phyloP scores from a whole-genome alignment of 805 yeast species.

The Dipodascus geniculatus region DNA sequence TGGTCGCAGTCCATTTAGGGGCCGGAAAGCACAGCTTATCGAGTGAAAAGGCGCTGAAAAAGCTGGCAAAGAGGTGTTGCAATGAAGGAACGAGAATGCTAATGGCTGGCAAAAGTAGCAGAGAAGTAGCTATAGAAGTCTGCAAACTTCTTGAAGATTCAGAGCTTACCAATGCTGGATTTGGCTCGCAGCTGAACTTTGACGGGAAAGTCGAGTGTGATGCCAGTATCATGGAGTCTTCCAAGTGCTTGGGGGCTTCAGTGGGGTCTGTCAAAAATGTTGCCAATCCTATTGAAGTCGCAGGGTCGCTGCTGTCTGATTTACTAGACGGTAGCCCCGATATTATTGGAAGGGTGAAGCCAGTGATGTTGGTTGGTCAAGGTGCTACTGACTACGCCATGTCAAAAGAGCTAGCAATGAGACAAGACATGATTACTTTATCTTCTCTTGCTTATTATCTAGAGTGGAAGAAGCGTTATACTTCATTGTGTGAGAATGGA shows the following conservation, averaged over 20 bases:
- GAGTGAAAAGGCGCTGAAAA: conserved; percentile 7
- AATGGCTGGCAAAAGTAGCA: conserved; percentile 8
- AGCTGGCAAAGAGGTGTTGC: conserved; percentile 13
- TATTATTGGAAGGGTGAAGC: conserved; percentile 19
- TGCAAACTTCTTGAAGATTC: conserved; percentile 26
- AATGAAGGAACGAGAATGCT: conserved; percentile 15
- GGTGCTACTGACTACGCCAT: conserved; percentile 25
- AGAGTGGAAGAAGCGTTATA: background rate
- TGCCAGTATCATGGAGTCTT: conserved; percentile 25
- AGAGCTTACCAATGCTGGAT: conserved; percentile 29
- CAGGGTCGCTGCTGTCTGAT: conserved; percentile 14
- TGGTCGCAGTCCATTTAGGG: conserved; percentile 23
- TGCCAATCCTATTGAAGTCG: conserved; percentile 22
- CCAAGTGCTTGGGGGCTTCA: conserved; percentile 16
- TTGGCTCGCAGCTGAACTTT: conserved; percentile 27
- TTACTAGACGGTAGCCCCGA: conserved; percentile 14
- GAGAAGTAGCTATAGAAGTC: conserved; percentile 16
- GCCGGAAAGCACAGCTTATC: conserved; percentile 22
- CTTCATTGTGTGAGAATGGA: background rate
- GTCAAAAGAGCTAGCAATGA: conserved; percentile 6
- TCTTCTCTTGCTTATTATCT: background rate
- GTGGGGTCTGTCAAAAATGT: conserved; percentile 24
- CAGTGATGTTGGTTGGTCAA: conserved; percentile 23
- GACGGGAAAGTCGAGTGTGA: conserved; percentile 29
- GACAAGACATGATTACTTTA: background rate